phyloP scores from a whole-genome alignment of 306 rosid genomes.

The Castanea sativa region DNA sequence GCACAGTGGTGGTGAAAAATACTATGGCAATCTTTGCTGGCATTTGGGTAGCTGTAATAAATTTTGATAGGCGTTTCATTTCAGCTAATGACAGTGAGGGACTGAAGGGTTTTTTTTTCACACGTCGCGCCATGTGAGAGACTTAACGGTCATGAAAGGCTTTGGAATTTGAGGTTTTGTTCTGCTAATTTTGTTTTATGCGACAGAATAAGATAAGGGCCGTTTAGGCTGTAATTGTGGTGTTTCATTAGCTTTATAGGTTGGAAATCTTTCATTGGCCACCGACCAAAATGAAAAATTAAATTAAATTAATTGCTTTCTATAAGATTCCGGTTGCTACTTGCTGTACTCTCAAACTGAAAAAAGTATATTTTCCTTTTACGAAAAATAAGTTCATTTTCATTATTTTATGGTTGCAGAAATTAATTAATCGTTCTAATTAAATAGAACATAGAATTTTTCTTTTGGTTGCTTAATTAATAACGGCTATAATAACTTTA shows the following conservation, averaged over 20 bases:
- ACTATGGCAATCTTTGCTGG: not conserved
- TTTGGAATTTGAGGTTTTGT: not conserved
- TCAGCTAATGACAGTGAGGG: too few relatives aligned
- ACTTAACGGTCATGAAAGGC: slow-evolving; percentile 23
- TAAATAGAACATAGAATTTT: not conserved
- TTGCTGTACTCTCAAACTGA: too few relatives aligned
- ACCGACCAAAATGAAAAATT: too few relatives aligned
- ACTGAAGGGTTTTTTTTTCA: not conserved
- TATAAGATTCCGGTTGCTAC: too few relatives aligned
- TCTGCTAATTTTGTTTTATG: not conserved
- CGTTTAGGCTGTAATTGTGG: too few relatives aligned
- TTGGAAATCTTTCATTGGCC: too few relatives aligned
- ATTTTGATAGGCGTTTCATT: slow-evolving; percentile 8
- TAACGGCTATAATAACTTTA: too few relatives aligned
- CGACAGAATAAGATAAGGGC: too few relatives aligned
- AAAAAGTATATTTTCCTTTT: too few relatives aligned
- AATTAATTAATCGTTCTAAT: not conserved
- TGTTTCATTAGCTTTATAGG: too few relatives aligned
- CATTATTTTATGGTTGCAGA: not conserved
- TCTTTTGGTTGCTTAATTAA: not conserved
- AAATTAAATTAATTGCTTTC: too few relatives aligned
- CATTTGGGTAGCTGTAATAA: not conserved
- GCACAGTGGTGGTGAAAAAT: not conserved
- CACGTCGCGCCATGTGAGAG: slow-evolving; percentile 33
- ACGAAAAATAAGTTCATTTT: too few relatives aligned